Conservation (phyloP, 2,329 filamentous ascomycete species). For the Calonectria leucothoes region DNA sequence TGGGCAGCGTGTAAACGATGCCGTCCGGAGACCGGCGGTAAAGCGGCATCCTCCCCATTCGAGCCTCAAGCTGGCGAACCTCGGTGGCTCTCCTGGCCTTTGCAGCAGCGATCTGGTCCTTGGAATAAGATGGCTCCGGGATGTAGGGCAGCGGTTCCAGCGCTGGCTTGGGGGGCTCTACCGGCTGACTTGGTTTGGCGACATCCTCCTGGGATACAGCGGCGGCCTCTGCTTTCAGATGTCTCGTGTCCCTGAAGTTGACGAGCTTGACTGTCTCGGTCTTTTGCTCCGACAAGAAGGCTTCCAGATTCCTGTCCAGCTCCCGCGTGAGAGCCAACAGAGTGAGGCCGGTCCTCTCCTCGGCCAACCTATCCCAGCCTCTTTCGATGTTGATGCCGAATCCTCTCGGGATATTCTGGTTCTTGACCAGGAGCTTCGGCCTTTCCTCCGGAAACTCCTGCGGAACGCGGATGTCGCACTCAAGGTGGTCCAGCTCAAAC, state of each 20-base stretch:
- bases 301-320: conserved; percentile 79
- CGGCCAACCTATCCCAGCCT: conserved; percentile 75
- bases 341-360: conserved; percentile 65
- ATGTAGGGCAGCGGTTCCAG: conserved; percentile 47
- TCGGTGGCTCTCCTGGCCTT: conserved; percentile 73
- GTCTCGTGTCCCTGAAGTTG: conserved; percentile 67
- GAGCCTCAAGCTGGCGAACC: conserved; percentile 78
- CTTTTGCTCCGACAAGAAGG: conserved; percentile 75
- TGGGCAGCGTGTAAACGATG: conserved; percentile 75
- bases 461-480: conserved; percentile 77
- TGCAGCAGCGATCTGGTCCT: conserved; percentile 71
- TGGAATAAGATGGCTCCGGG: conserved; percentile 63
- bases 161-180: conserved; percentile 19
- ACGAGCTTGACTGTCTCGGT: conserved; percentile 79
- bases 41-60: conserved; percentile 74
- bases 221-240: conserved; percentile 46
- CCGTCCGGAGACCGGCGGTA: conserved; percentile 79
- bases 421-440: conserved; percentile 72
- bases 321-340: conserved; percentile 75
- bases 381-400: conserved; percentile 82
- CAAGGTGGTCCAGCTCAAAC: conserved; percentile 76
- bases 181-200: conserved; percentile 1
- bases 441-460: conserved; percentile 67
- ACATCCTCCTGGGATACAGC: conserved; percentile 11
- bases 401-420: conserved; percentile 76